A percentile compares a stretch with the other conserved stretches of the same genome.
These are phyloP conservation scores for Hansfordia pulvinata DNA, from an alignment of 2,329 filamentous ascomycete species.

Conservation along the genomic window DNA sequence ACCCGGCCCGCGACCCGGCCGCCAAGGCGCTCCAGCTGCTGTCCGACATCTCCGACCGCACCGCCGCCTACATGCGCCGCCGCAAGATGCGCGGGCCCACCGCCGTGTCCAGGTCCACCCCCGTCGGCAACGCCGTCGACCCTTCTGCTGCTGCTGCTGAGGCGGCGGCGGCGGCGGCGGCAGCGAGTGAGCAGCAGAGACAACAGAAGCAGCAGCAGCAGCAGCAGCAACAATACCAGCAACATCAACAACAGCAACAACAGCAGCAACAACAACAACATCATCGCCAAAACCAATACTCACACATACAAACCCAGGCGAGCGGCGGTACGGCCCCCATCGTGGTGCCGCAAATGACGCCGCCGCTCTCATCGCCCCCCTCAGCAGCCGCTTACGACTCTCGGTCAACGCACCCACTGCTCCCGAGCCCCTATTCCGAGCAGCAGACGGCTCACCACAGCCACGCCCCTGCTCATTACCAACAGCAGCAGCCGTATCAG, in stretches of 20 bases:
- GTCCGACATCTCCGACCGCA: conserved; percentile 46
- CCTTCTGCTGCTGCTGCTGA: conserved; percentile 4
- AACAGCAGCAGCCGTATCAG: conserved; percentile 1
- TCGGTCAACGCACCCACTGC: too few relatives aligned
- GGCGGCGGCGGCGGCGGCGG: not conserved
- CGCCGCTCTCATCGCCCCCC: too few relatives aligned
- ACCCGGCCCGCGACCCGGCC: conserved; percentile 32
- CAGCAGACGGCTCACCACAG: too few relatives aligned
- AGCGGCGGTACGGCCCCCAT: too few relatives aligned
- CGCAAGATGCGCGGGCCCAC: conserved; percentile 42
- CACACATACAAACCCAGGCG: too few relatives aligned
- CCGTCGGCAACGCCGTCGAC: conserved; percentile 20
- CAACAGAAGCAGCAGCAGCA: conserved; percentile 1
- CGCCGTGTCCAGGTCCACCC: conserved; percentile 23
- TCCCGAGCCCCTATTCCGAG: too few relatives aligned
- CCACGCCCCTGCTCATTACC: not conserved
- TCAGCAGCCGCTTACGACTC: too few relatives aligned
- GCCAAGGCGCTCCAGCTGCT: conserved; percentile 49
- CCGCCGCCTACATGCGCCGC: conserved; percentile 42
- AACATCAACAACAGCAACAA: conserved; percentile 1
- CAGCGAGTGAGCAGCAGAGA: conserved; percentile 1
- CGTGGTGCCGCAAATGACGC: conserved; percentile 1
- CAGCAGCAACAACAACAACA: not conserved
- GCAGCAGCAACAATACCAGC: conserved; percentile 2
- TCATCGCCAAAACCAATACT: conserved; percentile 4